Evolutionary conservation across 352 stramenopile genomes (phyloP), one percentile per base, ranked within the genome.

Genomic region (Elongisporangium prolatum): DNA sequence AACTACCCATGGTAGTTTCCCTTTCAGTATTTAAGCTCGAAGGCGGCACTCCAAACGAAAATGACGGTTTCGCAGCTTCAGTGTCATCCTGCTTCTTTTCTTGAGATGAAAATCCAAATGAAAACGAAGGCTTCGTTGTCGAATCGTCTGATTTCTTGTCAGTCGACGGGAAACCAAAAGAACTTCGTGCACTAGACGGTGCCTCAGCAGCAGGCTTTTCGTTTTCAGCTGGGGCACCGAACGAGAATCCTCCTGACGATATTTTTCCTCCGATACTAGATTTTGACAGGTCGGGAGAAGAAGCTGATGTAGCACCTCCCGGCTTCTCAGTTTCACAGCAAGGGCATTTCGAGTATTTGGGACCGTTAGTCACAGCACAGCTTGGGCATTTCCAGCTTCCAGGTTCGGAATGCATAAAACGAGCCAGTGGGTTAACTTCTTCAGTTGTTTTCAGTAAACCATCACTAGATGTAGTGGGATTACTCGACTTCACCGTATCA

Each of bases 381-480:
- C 57, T 67, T 11, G 72, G 69, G 37, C 72, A 81, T 49, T 68
- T 77, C 72, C 72, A 81, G 51, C 70, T 74, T 22, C 69, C 72
- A 37, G 61, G 24, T n/a, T 54, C 65, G 16, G 65, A 34, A 44
- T 68, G 52, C 63, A 75, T 62, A 44, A 81, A 81, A 8, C 62
- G 65, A 11, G 62, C 60, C 21, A 77, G 53, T 18, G 72, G 72
- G 44, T 78, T 77, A 18, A 14, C 28, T 1, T 50, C 18, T 67
- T 68, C 13, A 68, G 22, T 10, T 38, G 58, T 17, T 50, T 48
- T 44, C 63, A 21, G 25, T 8, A 59, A 50, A 52, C 49, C 38
- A 50, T 44, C 11, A 21, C 67, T 64, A 14, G 38, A 14, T 28
- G 52, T 14, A 38, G 48, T 18, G 20, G 55, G 37, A 52, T 56